Evolutionary conservation across 2,329 filamentous ascomycete species (phyloP), one percentile per base, ranked within the genome.

Genomic region (Pseudocercospora cruenta): DNA sequence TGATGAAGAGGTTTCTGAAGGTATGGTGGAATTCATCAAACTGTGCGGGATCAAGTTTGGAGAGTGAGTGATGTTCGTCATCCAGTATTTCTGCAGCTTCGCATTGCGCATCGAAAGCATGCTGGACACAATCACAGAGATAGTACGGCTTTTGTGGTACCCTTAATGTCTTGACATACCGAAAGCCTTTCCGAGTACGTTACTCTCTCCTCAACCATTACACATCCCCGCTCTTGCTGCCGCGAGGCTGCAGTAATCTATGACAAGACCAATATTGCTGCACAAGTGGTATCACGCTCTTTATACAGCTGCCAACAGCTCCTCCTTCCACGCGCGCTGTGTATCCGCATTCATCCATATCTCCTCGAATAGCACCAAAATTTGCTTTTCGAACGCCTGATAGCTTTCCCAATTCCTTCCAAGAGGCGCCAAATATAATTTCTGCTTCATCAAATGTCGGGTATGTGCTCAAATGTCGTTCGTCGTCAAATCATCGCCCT

Each of bases 1-100:
- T 5, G 76, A 73, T 1, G 73, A 74, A 16, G 73, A 75, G 53
- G 74, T 77, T 62, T 74, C 77, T 28, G 78, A 80, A 36, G 80
- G 77, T 1, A 75, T 83, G 72, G 71, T 68, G 4, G 80, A 82
- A 55, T 83, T 83, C 70, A 77, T 79, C 19, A 77, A 80, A 63
- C 64, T 84, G 62, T 77, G 83, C 62, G 78, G 75, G 54, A 72
- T 83, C 68, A 80, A 79, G 36, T 77, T 82, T 66, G 75, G 72
- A 1, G 57, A 69, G 22, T 66, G 33, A 62, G 36, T 14, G 55
- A 26, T 12, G 1, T n/a, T 19, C 21, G 9, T 53, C 21, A 26
- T n/a, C 1, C 24, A 4, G 16, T 19, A 7, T 43, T 6, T 14
- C 47, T 4, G 24, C 7, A 26, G 14, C 16, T 53, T 4, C 24